Evolutionary conservation across 306 rosid genomes (phyloP).

Genomic region (Medicago ruthenica): DNA sequence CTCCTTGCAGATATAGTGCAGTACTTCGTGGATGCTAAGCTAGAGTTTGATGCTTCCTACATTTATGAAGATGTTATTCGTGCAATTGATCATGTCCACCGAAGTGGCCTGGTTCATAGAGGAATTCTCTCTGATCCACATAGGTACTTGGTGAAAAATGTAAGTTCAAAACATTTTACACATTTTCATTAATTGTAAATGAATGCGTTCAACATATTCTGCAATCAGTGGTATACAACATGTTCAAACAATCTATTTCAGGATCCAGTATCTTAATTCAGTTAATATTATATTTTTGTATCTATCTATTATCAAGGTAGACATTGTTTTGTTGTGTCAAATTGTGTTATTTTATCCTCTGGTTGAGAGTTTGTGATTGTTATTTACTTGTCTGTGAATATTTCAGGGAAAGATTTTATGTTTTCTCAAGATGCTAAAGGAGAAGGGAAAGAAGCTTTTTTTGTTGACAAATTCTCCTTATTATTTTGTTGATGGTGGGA

Average conservation of each 20-base stretch:
- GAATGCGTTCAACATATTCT: slow-evolving; percentile 37
- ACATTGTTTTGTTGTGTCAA: slow-evolving; percentile 29
- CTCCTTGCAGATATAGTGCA: slow-evolving; percentile 96
- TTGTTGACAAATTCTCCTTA: slow-evolving; percentile 94
- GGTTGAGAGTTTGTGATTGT: slow-evolving; percentile 32
- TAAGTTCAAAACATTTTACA: slow-evolving; percentile 50
- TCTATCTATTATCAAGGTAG: slow-evolving; percentile 7
- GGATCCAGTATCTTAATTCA: slow-evolving; percentile 36
- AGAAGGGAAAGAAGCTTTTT: slow-evolving; percentile 93
- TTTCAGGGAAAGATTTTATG: slow-evolving; percentile 72
- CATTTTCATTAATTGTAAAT: slow-evolving; percentile 19
- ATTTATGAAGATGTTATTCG: slow-evolving; percentile 87
- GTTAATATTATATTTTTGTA: slow-evolving; percentile 27
- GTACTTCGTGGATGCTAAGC: slow-evolving; percentile 88
- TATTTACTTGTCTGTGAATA: slow-evolving; percentile 38
- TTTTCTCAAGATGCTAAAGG: slow-evolving; percentile 85
- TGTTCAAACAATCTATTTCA: slow-evolving; percentile 7
- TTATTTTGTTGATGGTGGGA: slow-evolving; percentile 94
- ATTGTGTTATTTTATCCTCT: slow-evolving; percentile 30
- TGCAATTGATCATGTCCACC: slow-evolving; percentile 92
- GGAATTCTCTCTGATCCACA: slow-evolving; percentile 80
- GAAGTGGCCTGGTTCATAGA: slow-evolving; percentile 83
- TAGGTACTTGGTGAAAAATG: slow-evolving; percentile 82
- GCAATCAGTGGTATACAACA: slow-evolving; percentile 32
- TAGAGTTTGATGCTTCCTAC: slow-evolving; percentile 90